Evolutionary conservation across 768 basidiomycete genomes (phyloP).

Genomic region (Mycena polygramma): DNA sequence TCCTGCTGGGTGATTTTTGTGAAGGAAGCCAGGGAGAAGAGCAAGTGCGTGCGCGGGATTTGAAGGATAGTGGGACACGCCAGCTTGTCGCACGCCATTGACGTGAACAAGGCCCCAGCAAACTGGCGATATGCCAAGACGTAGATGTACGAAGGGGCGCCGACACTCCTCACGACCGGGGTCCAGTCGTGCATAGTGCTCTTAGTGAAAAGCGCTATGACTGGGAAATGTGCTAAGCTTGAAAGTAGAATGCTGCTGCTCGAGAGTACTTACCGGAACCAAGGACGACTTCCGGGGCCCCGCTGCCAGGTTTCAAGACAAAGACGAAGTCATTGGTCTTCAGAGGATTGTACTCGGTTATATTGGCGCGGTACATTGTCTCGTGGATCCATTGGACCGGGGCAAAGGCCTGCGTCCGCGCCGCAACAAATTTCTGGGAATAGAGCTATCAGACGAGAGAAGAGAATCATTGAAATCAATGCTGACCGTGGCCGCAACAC

Average conservation of each 20-base stretch:
- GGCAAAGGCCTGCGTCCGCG: constrained; percentile 10
- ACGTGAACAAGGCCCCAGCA: background rate
- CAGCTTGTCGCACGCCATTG: constrained; percentile 1
- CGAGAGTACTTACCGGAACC: background rate
- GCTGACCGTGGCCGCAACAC: constrained; percentile 16
- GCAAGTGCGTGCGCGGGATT: constrained; percentile 11
- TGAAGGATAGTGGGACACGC: constrained; percentile 2
- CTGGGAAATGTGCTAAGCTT: too few species aligned
- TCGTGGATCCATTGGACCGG: constrained; percentile 27
- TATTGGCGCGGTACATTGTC: constrained; percentile 29
- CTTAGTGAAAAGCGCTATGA: constrained; percentile 11
- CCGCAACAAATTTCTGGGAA: background rate
- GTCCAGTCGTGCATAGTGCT: constrained; percentile 18
- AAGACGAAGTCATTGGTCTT: background rate
- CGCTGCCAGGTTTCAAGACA: background rate
- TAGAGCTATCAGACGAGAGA: too few species aligned
- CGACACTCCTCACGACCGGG: background rate
- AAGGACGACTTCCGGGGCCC: background rate
- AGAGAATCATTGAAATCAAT: too few species aligned
- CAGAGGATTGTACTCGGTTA: constrained; percentile 17
- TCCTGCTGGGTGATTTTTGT: background rate
- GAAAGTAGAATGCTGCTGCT: background rate
- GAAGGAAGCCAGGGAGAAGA: constrained; percentile 15
- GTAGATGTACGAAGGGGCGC: constrained; percentile 17
- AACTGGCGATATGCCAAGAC: background rate